Conservation (phyloP, 768 basidiomycete genomes). For the Lentinula sp. region DNA sequence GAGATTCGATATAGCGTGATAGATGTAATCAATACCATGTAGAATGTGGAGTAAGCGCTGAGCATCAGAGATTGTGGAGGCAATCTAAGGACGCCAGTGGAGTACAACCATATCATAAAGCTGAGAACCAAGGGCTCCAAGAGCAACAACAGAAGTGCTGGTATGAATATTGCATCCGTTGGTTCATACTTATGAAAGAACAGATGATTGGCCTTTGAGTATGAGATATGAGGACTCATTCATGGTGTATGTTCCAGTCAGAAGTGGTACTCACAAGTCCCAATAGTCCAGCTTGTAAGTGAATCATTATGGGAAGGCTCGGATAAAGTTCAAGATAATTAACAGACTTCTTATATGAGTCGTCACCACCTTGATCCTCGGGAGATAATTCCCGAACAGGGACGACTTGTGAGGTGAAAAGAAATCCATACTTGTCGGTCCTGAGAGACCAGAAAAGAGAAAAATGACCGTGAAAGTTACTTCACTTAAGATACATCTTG, state of each 20-base stretch:
- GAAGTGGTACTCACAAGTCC: not conserved
- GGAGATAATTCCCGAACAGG: not conserved
- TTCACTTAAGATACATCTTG: not conserved
- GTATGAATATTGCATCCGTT: not conserved
- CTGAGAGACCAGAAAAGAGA: not conserved
- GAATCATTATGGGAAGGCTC: constrained; percentile 4
- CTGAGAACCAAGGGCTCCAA: not conserved
- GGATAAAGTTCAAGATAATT: not conserved
- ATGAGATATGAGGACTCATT: not conserved
- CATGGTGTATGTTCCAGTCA: not conserved
- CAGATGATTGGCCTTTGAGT: not conserved
- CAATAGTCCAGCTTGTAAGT: constrained; percentile 1
- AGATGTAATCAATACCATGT: not conserved
- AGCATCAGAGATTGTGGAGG: not conserved
- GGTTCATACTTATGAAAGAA: constrained; percentile 5
- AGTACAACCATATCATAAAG: not conserved
- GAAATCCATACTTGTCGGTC: constrained; percentile 1
- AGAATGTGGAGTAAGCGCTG: not conserved
- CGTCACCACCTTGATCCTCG: constrained; percentile 2
- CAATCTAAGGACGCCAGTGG: not conserved
- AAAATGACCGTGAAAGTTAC: not conserved
- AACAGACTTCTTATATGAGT: constrained; percentile 1
- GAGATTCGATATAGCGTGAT: constrained; percentile 6
- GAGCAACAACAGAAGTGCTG: not conserved
- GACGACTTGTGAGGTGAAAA: not conserved